Conservation (phyloP, 2,329 filamentous ascomycete species). For the Cercospora brassicicola region DNA sequence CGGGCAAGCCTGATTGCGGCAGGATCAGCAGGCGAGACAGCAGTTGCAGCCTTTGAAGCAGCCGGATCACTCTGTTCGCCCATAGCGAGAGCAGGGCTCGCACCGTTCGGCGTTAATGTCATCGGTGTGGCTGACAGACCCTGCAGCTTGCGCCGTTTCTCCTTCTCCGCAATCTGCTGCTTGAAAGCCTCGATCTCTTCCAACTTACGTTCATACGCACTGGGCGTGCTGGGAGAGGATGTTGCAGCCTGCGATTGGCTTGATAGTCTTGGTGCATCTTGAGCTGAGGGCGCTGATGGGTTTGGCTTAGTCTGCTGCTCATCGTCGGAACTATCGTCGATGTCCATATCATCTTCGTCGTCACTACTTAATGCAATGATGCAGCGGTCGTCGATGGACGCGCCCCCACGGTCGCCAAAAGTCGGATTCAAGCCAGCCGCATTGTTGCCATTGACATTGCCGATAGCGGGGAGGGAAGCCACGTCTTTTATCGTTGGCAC, state of each 20-base stretch:
- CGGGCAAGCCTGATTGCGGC: slow-evolving; percentile 4
- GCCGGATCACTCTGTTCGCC: background rate
- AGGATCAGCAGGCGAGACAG: background rate
- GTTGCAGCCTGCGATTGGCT: background rate
- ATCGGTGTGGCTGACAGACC: background rate
- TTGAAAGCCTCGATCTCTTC: slow-evolving; percentile 31
- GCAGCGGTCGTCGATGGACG: slow-evolving; percentile 59
- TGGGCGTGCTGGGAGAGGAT: slow-evolving; percentile 24
- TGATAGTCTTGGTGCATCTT: background rate
- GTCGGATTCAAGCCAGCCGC: background rate
- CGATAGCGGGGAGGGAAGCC: background rate
- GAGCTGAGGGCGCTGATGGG: background rate
- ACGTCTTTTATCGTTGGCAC: background rate
- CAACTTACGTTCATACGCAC: slow-evolving; percentile 21
- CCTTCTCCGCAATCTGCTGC: slow-evolving; percentile 45
- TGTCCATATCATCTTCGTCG: slow-evolving; percentile 48
- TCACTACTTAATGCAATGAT: slow-evolving; percentile 85
- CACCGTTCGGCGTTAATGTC: background rate
- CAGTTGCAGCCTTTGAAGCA: background rate
- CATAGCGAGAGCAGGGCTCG: background rate
- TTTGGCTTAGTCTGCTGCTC: background rate
- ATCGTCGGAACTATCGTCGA: slow-evolving; percentile 21
- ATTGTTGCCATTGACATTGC: background rate
- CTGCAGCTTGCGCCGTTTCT: slow-evolving; percentile 41
- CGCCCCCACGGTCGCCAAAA: slow-evolving; percentile 52